Conservation (phyloP, 352 stramenopile species). For the Elongisporangium anandrum region DNA sequence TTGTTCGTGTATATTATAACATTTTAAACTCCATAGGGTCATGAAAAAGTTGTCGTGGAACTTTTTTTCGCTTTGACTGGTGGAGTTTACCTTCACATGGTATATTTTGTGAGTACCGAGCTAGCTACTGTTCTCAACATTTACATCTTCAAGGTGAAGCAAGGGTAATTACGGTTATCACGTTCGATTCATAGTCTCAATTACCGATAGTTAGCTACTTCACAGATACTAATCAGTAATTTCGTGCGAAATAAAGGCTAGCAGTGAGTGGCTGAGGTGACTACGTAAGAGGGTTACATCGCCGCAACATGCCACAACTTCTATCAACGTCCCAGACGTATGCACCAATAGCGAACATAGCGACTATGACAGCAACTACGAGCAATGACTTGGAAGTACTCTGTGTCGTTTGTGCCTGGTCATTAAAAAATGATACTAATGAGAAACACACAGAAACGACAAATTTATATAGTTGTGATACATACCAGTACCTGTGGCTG, state of each 20-base stretch:
- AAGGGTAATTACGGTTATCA: constrained; percentile 14
- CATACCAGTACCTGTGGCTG: constrained; percentile 40
- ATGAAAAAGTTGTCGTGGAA: constrained; percentile 63
- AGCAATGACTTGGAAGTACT: background rate
- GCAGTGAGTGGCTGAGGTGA: constrained; percentile 2
- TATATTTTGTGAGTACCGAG: constrained; percentile 76
- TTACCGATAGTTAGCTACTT: background rate
- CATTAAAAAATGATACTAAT: background rate
- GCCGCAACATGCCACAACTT: constrained; percentile 27
- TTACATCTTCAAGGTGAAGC: constrained; percentile 80
- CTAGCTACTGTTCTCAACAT: constrained; percentile 73
- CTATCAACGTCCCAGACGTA: constrained; percentile 23
- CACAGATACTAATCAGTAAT: background rate
- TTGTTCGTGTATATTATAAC: constrained; percentile 6
- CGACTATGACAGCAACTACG: constrained; percentile 19
- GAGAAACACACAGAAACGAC: background rate
- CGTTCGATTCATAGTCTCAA: background rate
- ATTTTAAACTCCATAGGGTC: constrained; percentile 29
- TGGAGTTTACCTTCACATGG: constrained; percentile 73
- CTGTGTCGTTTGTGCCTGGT: background rate
- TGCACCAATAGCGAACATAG: constrained; percentile 21
- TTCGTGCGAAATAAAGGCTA: background rate
- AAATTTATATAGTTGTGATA: constrained; percentile 1
- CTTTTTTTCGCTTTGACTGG: constrained; percentile 77
- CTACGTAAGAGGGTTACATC: constrained; percentile 53